Conservation (phyloP, 306 rosid genomes). For the Quercus alba region DNA sequence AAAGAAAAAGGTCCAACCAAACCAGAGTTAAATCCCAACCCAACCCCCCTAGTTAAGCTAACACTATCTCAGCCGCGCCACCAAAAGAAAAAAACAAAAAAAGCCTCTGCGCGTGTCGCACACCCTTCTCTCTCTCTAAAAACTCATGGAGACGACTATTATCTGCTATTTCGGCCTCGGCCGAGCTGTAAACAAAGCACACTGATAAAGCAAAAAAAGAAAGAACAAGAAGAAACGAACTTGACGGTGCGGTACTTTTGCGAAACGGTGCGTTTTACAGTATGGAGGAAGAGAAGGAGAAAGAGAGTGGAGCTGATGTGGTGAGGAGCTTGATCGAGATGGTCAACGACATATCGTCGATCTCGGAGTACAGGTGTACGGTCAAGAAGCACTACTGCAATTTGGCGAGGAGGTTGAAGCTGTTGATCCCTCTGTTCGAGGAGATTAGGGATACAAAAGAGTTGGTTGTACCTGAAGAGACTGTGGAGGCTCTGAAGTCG, state of each 20-base stretch:
- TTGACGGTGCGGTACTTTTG: too few relatives aligned
- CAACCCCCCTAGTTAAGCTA: conserved; percentile 33
- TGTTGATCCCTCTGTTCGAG: conserved; percentile 84
- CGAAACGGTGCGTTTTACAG: conserved; percentile 18
- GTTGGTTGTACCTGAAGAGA: conserved; percentile 31
- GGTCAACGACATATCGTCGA: conserved; percentile 65
- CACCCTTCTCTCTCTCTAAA: not conserved
- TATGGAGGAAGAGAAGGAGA: conserved; percentile 67
- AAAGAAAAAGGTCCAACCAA: not conserved
- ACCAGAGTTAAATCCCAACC: conserved; percentile 14
- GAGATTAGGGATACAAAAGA: conserved; percentile 72
- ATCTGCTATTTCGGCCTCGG: conserved; percentile 21
- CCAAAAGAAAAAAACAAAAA: not conserved
- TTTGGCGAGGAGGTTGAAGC: conserved; percentile 83
- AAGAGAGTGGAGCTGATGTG: conserved; percentile 11
- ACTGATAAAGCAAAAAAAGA: not conserved
- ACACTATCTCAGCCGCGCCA: conserved; percentile 38
- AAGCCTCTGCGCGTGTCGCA: conserved; percentile 20
- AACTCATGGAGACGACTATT: conserved; percentile 20
- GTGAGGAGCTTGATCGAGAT: conserved; percentile 50
- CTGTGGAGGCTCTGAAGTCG: conserved; percentile 50
- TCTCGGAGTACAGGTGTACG: conserved; percentile 71
- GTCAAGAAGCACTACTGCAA: conserved; percentile 92
- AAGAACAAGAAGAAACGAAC: not conserved
- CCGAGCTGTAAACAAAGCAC: not conserved